Base-by-base conservation (phyloP, 2,329 filamentous ascomycete species). In the Sporothrix dimorphospora region DNA sequence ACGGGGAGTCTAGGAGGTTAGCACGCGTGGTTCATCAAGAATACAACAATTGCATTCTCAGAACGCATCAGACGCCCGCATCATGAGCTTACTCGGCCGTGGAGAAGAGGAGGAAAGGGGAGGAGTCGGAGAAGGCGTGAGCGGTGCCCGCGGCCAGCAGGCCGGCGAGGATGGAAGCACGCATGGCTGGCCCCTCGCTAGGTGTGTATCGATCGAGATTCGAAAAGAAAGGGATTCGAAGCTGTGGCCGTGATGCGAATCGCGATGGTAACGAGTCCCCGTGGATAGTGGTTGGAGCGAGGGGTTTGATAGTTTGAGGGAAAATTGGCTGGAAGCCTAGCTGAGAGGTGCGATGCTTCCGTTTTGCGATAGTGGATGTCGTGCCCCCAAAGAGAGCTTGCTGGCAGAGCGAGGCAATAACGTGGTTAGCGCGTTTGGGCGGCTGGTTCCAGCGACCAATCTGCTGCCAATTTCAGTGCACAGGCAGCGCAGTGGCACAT, bases 101-200 rank as follows among this genome's bases (percentile, higher is more conserved):
- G 42, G 95, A 98, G 81, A 97, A 91, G 76, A 98, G 84, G 79
- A 97, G 88, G 81, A 97, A 96, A 21, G 96, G 95, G 71, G 93
- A 94, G 1, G 94, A 94, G 81, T 97, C 91, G 75, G 89, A 90
- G 81, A 97, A 96, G 34, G 93, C 94, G 74, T 89, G 84, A 59
- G 86, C 89, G 30, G 86, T 85, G 73, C 87, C 85, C 76, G 88
- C 85, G 77, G 86, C 86, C 78, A 88, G 81, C 68, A 87, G 79
- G 76, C 85, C 81, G 73, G 84, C 81, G 78, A 86, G 78, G 79
- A 82, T 79, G 71, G 85, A 86, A 78, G 86, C 78, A 84, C 85
- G 88, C 89, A 90, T 91, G 30, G 57, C 67, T 24, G 34, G 57
- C 3, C n/a, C 59, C 59, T 65, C 59, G 59, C 59, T 27, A 24